Evolutionary conservation across 345 rosid species (phyloP).

Genomic region (Camelina neglecta): DNA sequence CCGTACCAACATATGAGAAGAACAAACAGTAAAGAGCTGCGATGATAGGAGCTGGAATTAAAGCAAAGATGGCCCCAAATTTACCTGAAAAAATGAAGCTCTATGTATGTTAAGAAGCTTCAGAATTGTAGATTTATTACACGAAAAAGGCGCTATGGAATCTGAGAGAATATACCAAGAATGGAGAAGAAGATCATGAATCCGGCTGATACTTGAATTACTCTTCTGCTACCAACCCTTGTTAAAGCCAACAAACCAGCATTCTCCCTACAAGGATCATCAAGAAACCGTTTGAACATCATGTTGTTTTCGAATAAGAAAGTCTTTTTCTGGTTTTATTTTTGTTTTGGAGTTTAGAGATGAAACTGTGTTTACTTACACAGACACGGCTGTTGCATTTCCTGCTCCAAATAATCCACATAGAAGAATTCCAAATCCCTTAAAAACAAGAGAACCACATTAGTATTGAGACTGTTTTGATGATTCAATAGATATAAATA

Average conservation of each 20-base stretch:
- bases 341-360: background rate
- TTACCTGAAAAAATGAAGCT: constrained; percentile 52
- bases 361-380: constrained; percentile 66
- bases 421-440: constrained; percentile 90
- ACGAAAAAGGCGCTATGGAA: too few species aligned
- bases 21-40: constrained; percentile 75
- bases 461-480: constrained; percentile 11
- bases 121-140: background rate
- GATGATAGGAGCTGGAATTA: constrained; percentile 79
- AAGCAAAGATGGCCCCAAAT: constrained; percentile 90
- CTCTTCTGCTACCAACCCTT: constrained; percentile 84
- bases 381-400: constrained; percentile 79
- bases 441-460: constrained; percentile 21
- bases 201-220: constrained; percentile 82
- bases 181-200: constrained; percentile 96
- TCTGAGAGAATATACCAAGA: constrained; percentile 28
- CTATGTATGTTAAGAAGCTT: background rate
- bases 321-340: background rate
- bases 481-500: background rate
- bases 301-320: background rate
- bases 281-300: background rate
- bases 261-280: constrained; percentile 64
- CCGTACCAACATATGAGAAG: constrained; percentile 77
- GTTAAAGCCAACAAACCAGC: constrained; percentile 86
- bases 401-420: constrained; percentile 97